These are phyloP conservation scores for Aspergillus alliaceus DNA, from an alignment of 2,329 filamentous ascomycete species.

Conservation along the genomic window DNA sequence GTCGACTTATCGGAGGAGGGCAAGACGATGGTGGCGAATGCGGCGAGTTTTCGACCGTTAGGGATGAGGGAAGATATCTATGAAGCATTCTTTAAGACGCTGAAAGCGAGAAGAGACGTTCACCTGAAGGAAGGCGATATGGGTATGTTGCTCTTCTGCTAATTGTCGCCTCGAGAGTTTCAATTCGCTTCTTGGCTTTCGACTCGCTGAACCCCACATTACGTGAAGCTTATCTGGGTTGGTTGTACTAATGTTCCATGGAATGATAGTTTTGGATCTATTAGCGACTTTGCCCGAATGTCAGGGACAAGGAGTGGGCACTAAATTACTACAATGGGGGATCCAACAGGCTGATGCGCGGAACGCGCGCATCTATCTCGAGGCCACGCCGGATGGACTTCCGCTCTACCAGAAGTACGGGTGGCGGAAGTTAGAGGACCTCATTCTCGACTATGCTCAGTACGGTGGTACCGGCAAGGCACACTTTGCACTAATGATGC, in stretches of 20 bases:
- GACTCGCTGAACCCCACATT: background rate
- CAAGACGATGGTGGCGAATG: constrained; percentile 36
- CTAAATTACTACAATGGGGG: constrained; percentile 43
- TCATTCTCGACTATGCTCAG: constrained; percentile 35
- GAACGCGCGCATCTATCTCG: constrained; percentile 49
- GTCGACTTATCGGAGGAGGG: constrained; percentile 40
- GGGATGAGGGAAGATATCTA: background rate
- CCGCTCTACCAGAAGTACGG: constrained; percentile 52
- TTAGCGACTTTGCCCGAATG: background rate
- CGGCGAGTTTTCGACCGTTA: background rate
- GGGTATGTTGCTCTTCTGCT: background rate
- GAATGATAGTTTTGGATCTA: background rate
- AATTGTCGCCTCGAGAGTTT: background rate
- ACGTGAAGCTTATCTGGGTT: background rate
- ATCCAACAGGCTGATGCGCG: constrained; percentile 47
- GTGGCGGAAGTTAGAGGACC: constrained; percentile 43
- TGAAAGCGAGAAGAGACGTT: background rate
- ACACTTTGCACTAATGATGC: background rate
- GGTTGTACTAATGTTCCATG: background rate
- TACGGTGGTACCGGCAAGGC: constrained; percentile 24
- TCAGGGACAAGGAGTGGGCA: background rate
- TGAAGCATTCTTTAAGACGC: background rate
- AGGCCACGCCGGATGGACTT: constrained; percentile 51
- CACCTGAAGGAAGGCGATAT: background rate
- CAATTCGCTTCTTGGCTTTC: background rate